Evolutionary conservation across 2,329 filamentous ascomycete genomes (phyloP).

Genomic region (Alternaria sp.): DNA sequence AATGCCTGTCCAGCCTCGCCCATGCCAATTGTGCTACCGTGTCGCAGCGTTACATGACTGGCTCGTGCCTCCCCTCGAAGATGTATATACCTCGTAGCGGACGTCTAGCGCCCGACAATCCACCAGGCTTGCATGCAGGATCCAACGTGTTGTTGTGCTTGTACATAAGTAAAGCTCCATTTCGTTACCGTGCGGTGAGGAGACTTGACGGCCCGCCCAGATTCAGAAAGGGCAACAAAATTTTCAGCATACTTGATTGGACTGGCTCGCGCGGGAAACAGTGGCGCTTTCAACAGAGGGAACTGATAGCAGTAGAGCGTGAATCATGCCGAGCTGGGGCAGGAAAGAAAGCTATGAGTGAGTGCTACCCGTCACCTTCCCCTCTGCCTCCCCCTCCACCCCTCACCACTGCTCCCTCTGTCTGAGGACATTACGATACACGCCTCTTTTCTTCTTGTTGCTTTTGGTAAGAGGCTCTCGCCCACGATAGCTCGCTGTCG

Average conservation of each 20-base stretch:
- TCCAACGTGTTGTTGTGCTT: constrained; percentile 13
- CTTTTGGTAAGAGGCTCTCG: constrained; percentile 16
- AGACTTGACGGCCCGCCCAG: constrained; percentile 16
- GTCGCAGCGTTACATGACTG: constrained; percentile 13
- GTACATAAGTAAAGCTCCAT: constrained; percentile 21
- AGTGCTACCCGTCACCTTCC: constrained; percentile 28
- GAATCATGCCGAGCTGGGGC: constrained; percentile 49
- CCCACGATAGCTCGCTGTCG: neutral
- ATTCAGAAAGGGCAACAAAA: constrained; percentile 19
- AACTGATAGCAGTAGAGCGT: constrained; percentile 27
- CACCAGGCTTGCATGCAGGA: constrained; percentile 16
- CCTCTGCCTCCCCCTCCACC: constrained; percentile 7
- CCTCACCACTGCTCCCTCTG: constrained; percentile 9
- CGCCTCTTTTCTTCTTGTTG: neutral
- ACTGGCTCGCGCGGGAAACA: constrained; percentile 6
- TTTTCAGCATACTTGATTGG: constrained; percentile 14
- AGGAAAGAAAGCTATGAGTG: constrained; percentile 50
- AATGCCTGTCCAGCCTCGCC: constrained; percentile 6
- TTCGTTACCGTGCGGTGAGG: constrained; percentile 16
- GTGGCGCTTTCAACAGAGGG: constrained; percentile 12
- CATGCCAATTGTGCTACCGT: constrained; percentile 7
- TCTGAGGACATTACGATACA: constrained; percentile 2
- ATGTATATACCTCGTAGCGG: constrained; percentile 10
- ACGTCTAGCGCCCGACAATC: constrained; percentile 13
- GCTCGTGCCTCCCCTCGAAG: constrained; percentile 6